Percentiles rank a stretch among this genome's conserved stretches.
These are phyloP conservation scores for Colletotrichum lupini DNA, from an alignment of 2,329 filamentous ascomycete species.

Conservation along the genomic window DNA sequence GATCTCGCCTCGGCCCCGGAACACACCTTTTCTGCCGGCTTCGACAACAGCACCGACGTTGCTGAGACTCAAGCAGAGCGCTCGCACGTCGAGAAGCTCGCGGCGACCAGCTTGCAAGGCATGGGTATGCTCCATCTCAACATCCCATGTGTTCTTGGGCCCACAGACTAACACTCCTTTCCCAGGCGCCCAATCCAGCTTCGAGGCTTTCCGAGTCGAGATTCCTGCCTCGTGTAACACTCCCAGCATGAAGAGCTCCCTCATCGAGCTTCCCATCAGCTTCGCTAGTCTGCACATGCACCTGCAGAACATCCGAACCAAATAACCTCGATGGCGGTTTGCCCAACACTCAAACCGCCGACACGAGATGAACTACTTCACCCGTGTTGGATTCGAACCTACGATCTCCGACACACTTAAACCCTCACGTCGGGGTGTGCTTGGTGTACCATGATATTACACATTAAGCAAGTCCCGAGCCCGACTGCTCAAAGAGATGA, in stretches of 20 bases:
- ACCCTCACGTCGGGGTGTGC: slow-evolving; percentile 16
- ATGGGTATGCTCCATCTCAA: neutral
- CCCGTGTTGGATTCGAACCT: slow-evolving; percentile 25
- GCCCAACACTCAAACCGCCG: slow-evolving; percentile 22
- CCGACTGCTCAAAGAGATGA: neutral
- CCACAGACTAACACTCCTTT: neutral
- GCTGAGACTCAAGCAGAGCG: slow-evolving; percentile 33
- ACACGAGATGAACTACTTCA: slow-evolving; percentile 18
- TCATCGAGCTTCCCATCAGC: slow-evolving; percentile 29
- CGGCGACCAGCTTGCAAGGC: slow-evolving; percentile 29
- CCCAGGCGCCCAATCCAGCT: slow-evolving; percentile 15
- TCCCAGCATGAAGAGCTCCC: slow-evolving; percentile 14
- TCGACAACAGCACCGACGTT: slow-evolving; percentile 29
- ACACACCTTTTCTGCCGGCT: slow-evolving; percentile 19
- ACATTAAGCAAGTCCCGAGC: slow-evolving; percentile 21
- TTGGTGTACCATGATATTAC: slow-evolving; percentile 1
- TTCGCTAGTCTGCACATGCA: slow-evolving; percentile 33
- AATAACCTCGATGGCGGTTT: slow-evolving; percentile 33
- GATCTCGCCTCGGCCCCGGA: slow-evolving; percentile 19
- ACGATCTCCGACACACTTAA: slow-evolving; percentile 27
- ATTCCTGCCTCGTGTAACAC: slow-evolving; percentile 28
- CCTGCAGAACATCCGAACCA: slow-evolving; percentile 31
- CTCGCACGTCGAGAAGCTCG: slow-evolving; percentile 22
- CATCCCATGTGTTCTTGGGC: no score
- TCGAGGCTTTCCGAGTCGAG: slow-evolving; percentile 18